Percentiles rank a stretch among this genome's conserved stretches.
Evolutionary conservation across 75 land plant species (phyloP).

Genomic region (Cryptomeria japonica): DNA sequence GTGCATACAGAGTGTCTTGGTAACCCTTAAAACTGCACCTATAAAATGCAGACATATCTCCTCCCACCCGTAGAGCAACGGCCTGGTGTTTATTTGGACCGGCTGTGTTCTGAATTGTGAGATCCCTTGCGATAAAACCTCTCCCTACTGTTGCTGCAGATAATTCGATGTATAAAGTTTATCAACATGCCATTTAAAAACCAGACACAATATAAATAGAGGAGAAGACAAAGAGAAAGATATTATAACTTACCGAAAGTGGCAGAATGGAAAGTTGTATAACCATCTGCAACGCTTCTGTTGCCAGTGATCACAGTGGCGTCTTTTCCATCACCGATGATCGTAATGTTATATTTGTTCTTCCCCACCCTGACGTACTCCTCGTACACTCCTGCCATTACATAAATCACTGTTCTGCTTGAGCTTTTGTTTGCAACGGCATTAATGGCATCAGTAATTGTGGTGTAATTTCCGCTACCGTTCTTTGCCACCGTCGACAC

Average conservation of each 20-base stretch:
- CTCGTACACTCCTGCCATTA: slow-evolving; percentile 48
- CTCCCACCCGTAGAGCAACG: too few relatives aligned
- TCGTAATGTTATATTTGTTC: slow-evolving; percentile 31
- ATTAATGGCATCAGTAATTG: background rate
- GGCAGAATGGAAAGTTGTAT: slow-evolving; percentile 50
- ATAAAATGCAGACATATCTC: too few relatives aligned
- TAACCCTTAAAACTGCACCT: too few relatives aligned
- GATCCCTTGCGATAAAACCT: too few relatives aligned
- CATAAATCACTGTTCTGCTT: slow-evolving; percentile 33
- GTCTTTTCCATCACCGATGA: slow-evolving; percentile 46
- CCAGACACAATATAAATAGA: too few relatives aligned
- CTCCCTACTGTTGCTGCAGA: too few relatives aligned
- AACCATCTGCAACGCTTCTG: too few relatives aligned
- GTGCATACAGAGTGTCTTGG: too few relatives aligned
- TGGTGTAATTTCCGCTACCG: background rate
- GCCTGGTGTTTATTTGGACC: too few relatives aligned
- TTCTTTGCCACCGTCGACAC: background rate
- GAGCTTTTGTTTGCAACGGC: background rate
- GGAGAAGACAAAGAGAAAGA: background rate
- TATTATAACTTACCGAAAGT: slow-evolving; percentile 41
- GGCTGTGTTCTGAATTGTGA: too few relatives aligned
- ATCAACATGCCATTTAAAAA: too few relatives aligned
- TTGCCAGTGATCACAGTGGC: slow-evolving; percentile 38
- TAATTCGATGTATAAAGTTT: too few relatives aligned
- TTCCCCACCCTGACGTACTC: slow-evolving; percentile 39